These are phyloP conservation scores for Colletotrichum euphorbiae DNA, from an alignment of 2,329 filamentous ascomycete genomes.

Conservation along the genomic window DNA sequence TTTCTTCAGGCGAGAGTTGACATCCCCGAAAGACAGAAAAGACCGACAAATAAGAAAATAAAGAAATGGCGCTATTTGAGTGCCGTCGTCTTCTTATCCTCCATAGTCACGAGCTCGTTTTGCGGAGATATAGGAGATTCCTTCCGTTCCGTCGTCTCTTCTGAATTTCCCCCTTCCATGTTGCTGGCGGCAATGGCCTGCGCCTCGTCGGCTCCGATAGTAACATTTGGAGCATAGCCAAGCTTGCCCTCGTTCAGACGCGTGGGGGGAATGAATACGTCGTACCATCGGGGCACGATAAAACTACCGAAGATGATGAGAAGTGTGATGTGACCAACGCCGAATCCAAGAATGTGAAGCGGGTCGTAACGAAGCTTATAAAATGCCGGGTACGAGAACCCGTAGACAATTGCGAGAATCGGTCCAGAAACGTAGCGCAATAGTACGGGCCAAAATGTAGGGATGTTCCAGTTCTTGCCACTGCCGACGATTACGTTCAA, in stretches of 20 bases:
- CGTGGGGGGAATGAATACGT: conserved; percentile 61
- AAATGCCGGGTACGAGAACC: conserved; percentile 64
- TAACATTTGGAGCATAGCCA: conserved; percentile 41
- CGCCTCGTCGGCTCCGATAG: conserved; percentile 35
- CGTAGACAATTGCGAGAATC: conserved; percentile 62
- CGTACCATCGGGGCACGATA: conserved; percentile 65
- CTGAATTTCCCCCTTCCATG: conserved; percentile 21
- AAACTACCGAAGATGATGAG: conserved; percentile 60
- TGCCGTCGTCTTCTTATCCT: background rate
- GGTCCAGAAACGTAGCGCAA: conserved; percentile 63
- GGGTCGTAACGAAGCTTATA: conserved; percentile 61
- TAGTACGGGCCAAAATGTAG: conserved; percentile 61
- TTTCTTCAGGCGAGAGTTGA: too few relatives aligned
- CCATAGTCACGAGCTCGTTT: conserved; percentile 9
- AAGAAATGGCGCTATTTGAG: background rate
- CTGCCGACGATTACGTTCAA: conserved; percentile 65
- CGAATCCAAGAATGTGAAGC: conserved; percentile 62
- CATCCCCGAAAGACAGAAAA: background rate
- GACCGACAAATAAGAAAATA: background rate
- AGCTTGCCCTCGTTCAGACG: conserved; percentile 59
- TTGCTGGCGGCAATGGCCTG: conserved; percentile 30
- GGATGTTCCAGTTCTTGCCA: conserved; percentile 68
- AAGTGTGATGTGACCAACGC: conserved; percentile 59
- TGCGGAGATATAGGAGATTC: conserved; percentile 13
- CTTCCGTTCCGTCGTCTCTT: conserved; percentile 11